phyloP scores from a whole-genome alignment of 306 rosid species.

The Rosa rugosa region DNA sequence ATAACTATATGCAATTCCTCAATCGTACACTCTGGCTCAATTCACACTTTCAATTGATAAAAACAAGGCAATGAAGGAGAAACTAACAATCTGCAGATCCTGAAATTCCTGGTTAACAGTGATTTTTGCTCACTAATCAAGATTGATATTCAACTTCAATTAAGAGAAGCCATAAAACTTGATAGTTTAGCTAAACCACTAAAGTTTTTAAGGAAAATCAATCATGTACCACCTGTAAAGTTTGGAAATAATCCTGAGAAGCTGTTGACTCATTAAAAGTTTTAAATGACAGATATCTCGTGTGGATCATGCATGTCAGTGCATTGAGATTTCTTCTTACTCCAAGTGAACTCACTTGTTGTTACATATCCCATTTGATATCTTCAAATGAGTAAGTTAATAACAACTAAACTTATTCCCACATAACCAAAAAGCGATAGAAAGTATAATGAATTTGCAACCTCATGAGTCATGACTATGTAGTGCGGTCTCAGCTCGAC shows the following conservation, averaged over 20 bases:
- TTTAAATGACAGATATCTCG: background rate
- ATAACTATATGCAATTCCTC: background rate
- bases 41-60: background rate
- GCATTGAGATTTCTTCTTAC: background rate
- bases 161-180: background rate
- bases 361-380: background rate
- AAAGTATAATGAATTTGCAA: background rate
- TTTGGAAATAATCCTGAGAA: background rate
- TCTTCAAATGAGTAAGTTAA: background rate
- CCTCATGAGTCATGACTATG: background rate
- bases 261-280: background rate
- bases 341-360: background rate
- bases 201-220: background rate
- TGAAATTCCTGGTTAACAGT: background rate
- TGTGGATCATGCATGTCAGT: background rate
- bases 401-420: background rate
- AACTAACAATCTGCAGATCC: background rate
- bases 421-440: background rate
- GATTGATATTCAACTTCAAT: background rate
- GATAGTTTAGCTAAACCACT: background rate
- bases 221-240: background rate
- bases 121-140: background rate
- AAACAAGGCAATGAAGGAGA: background rate
- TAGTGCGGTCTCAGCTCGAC: background rate
- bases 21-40: background rate